phyloP scores from a whole-genome alignment of 257 asterid species.

The Parsonsia alboflavescens region DNA sequence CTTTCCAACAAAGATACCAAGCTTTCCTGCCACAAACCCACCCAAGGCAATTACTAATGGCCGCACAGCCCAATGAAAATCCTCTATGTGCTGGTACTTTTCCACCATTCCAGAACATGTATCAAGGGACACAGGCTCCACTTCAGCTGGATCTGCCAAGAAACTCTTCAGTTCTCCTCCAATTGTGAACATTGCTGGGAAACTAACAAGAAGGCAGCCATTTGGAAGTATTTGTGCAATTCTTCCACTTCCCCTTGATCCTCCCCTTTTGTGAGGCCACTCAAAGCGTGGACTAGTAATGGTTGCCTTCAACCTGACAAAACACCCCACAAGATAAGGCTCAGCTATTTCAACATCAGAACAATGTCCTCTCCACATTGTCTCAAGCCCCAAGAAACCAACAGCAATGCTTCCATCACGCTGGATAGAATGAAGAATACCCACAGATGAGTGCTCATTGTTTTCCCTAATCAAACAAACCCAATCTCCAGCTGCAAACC shows the following conservation, averaged over 20 bases:
- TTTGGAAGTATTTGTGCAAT: conserved; percentile 46
- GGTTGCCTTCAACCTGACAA: conserved; percentile 41
- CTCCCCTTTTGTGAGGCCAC: conserved; percentile 51
- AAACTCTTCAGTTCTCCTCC: conserved; percentile 25
- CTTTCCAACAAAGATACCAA: conserved; percentile 40
- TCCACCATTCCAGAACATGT: conserved; percentile 46
- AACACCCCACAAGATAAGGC: conserved; percentile 41
- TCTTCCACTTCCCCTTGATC: conserved; percentile 49
- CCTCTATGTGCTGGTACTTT: conserved; percentile 57
- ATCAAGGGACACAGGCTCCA: conserved; percentile 45
- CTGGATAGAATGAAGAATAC: conserved; percentile 45
- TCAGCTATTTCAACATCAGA: conserved; percentile 40
- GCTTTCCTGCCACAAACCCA: conserved; percentile 32
- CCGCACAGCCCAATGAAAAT: conserved; percentile 59
- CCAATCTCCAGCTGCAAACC: conserved; percentile 64
- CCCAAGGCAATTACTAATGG: conserved; percentile 39
- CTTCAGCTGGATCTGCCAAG: conserved; percentile 60
- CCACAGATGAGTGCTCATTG: conserved; percentile 40
- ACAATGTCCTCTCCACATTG: conserved; percentile 46
- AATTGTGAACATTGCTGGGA: conserved; percentile 45
- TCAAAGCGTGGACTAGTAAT: conserved; percentile 40
- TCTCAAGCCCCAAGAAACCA: conserved; percentile 50
- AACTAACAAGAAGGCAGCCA: conserved; percentile 50
- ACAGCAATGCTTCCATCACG: conserved; percentile 44
- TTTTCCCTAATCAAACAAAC: conserved; percentile 35